phyloP scores from a whole-genome alignment of 2,329 filamentous ascomycete genomes.

The Diaporthe sp. region DNA sequence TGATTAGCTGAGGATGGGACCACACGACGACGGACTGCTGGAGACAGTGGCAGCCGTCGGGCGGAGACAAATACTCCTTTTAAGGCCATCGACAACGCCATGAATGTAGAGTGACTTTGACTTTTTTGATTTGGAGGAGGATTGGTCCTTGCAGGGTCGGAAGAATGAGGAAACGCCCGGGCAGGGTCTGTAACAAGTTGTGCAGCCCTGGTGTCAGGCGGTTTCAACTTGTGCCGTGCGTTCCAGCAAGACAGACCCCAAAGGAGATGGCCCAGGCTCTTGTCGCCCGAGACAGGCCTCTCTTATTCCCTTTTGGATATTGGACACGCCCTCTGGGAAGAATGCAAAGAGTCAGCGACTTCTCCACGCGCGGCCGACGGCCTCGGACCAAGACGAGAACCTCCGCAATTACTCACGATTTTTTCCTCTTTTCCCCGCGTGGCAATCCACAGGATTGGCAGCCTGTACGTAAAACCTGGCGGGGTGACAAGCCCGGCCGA shows the following conservation, averaged over 20 bases:
- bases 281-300: not conserved
- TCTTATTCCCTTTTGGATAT: constrained; percentile 23
- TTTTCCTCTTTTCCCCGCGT: constrained; percentile 31
- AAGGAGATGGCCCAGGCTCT: constrained; percentile 1
- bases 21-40: constrained; percentile 34
- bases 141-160: constrained; percentile 20
- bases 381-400: constrained; percentile 5
- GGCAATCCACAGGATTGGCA: constrained; percentile 13
- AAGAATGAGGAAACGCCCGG: constrained; percentile 32
- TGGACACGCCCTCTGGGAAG: constrained; percentile 13
- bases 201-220: constrained; percentile 22
- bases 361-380: constrained; percentile 6
- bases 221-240: constrained; percentile 37
- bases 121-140: not conserved
- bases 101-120: constrained; percentile 36
- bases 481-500: constrained; percentile 32
- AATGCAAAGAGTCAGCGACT: constrained; percentile 26
- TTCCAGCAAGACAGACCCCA: constrained; percentile 35
- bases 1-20: constrained; percentile 36
- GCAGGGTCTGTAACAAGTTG: constrained; percentile 36
- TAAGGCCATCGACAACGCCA: constrained; percentile 35
- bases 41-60: not conserved
- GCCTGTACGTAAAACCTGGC: constrained; percentile 27
- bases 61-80: constrained; percentile 38
- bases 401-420: constrained; percentile 28